phyloP scores from a whole-genome alignment of 1,284 basidiomycete species.

The Fomitiporia mediterranea region DNA sequence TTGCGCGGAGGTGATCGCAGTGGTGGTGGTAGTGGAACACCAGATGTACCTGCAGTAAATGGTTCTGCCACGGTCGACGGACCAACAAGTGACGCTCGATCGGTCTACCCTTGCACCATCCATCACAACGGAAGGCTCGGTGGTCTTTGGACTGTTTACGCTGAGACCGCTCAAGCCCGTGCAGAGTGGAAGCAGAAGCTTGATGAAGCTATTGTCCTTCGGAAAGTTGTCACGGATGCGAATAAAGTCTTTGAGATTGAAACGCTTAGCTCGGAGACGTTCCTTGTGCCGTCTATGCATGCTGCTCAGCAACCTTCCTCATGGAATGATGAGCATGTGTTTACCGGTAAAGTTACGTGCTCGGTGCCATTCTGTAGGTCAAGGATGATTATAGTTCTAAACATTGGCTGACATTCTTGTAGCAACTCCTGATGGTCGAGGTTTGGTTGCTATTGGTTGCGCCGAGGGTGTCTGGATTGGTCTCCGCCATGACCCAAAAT shows the following conservation, averaged over 20 bases:
- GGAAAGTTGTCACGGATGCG: constrained; percentile 84
- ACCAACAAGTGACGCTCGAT: constrained; percentile 54
- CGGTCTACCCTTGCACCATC: constrained; percentile 80
- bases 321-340: constrained; percentile 67
- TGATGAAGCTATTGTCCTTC: constrained; percentile 81
- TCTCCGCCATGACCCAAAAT: constrained; percentile 80
- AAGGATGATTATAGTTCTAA: too few relatives aligned
- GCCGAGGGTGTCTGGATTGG: constrained; percentile 98
- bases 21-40: constrained; percentile 31
- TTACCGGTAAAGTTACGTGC: constrained; percentile 89
- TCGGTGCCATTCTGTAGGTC: constrained; percentile 86
- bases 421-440: constrained; percentile 80
- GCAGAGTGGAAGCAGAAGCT: constrained; percentile 87
- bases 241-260: constrained; percentile 92
- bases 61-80: constrained; percentile 36
- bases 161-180: constrained; percentile 72
- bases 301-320: constrained; percentile 43
- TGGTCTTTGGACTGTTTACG: constrained; percentile 81
- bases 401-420: constrained; percentile 14
- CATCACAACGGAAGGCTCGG: constrained; percentile 82
- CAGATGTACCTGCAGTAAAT: constrained; percentile 32
- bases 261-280: constrained; percentile 81
- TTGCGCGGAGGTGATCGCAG: constrained; percentile 38
- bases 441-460: constrained; percentile 89
- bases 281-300: constrained; percentile 62